Base-by-base conservation (phyloP, 352 stramenopile genomes). In the Phytophthora aleatoria region DNA sequence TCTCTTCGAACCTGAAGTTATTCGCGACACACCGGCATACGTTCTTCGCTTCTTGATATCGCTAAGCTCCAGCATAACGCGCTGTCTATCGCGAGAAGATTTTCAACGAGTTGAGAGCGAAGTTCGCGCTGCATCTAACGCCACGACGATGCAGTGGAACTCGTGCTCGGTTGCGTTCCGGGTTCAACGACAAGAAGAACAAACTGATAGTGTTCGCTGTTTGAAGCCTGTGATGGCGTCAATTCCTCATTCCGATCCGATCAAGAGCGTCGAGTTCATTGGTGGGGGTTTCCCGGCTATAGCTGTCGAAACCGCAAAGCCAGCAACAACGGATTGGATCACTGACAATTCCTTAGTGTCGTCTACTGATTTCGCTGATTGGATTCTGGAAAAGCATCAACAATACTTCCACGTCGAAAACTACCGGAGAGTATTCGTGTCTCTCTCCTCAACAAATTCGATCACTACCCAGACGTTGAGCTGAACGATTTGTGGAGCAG, bases 11-110 rank as follows among this genome's bases (percentile, higher is more conserved):
- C 61, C 69, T 0, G 27, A 73, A 3, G 51, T 55, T 0, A 55
- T 89, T 38, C 77, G 82, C 6, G 78, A 83, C 24, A 84, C 67
- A 1, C 73, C 80, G 5, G 73, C 80, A 12, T 90, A 89, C 35
- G 66, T 87, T 13, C 56, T 92, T n/a, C 80, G 84, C 1, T 81
- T 88, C 28, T n/a, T 77, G 11, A 45, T 65, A 2, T 63, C 64
- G 3, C 6, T 76, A 15, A 70, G 55, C 42, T 52, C 60, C 33
- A 67, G 26, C 15, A 52, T 77, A 26, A 74, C 57, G 1, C 74
- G 64, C 15, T 77, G 64, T 30, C 12, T 77, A 9, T 71, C 51
- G 9, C n/a, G 24, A 33, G 35, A 63, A 15, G 69, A 71, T 24
- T 55, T 64, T 28, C n/a, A 20, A 10, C 31, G 11, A 3, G 24